Percentiles rank a stretch among this genome's conserved stretches.
Evolutionary conservation across 1,284 basidiomycete genomes (phyloP).

Genomic region (Schizophyllum amplum): DNA sequence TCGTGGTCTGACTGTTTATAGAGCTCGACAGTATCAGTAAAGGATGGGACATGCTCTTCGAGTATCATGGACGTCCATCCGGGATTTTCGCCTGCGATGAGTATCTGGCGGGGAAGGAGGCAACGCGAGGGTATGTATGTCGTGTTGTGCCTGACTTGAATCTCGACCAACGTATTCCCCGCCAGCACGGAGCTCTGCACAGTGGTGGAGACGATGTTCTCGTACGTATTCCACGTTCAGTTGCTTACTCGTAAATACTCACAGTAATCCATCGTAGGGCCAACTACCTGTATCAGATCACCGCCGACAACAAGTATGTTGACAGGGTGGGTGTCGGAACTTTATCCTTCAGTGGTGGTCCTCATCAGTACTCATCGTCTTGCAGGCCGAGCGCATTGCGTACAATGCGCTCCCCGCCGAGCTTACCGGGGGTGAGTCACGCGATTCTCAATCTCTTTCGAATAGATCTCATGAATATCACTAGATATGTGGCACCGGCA

Average conservation of each 20-base stretch:
- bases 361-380: not conserved
- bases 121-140: constrained; percentile 40
- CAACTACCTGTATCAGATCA: constrained; percentile 50
- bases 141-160: not conserved
- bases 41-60: constrained; percentile 50
- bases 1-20: no score
- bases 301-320: constrained; percentile 46
- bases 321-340: constrained; percentile 20
- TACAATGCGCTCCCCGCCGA: constrained; percentile 53
- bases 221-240: no score
- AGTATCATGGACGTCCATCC: constrained; percentile 53
- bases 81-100: constrained; percentile 54
- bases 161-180: no score
- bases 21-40: constrained; percentile 44
- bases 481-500: constrained; percentile 54
- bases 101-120: constrained; percentile 47
- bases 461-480: not conserved
- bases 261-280: no score
- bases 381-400: constrained; percentile 46
- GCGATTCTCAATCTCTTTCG: not conserved
- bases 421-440: constrained; percentile 35
- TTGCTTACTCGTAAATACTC: no score
- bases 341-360: no score
- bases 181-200: not conserved
- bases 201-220: not conserved